A percentile compares a stretch with the other conserved stretches of the same genome.
phyloP scores from a whole-genome alignment of 345 rosid genomes.

The Ailanthus altissimus region DNA sequence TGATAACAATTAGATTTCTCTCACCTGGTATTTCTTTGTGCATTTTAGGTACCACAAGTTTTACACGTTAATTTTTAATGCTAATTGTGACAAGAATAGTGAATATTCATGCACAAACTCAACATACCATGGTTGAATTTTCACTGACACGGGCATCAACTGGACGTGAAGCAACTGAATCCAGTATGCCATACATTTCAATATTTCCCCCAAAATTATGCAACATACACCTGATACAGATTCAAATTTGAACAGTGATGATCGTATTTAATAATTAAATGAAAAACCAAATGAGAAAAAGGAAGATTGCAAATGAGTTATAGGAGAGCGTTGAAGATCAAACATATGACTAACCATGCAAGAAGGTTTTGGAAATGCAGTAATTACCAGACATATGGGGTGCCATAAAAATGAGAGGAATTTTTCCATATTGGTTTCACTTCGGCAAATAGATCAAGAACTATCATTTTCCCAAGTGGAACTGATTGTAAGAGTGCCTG shows the following conservation, averaged over 20 bases:
- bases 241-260: slow-evolving; percentile 6
- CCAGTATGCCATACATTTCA: slow-evolving; percentile 86
- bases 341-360: slow-evolving; percentile 5
- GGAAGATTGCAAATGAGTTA: slow-evolving; percentile 9
- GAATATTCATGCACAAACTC: background rate
- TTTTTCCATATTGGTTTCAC: slow-evolving; percentile 82
- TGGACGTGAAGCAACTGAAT: slow-evolving; percentile 81
- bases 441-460: slow-evolving; percentile 92
- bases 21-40: background rate
- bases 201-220: slow-evolving; percentile 96
- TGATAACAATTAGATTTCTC: background rate
- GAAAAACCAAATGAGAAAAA: background rate
- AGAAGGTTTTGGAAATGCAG: slow-evolving; percentile 1
- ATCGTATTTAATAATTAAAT: background rate
- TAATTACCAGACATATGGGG: slow-evolving; percentile 86
- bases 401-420: slow-evolving; percentile 86
- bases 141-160: slow-evolving; percentile 71
- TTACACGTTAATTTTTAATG: background rate
- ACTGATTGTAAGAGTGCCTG: slow-evolving; percentile 97
- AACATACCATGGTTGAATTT: slow-evolving; percentile 87
- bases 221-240: slow-evolving; percentile 76
- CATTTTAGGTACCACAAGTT: background rate
- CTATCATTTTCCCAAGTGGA: slow-evolving; percentile 90
- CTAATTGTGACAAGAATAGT: background rate
- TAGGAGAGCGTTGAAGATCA: background rate